These are phyloP conservation scores for Fusarium sp. DNA, from an alignment of 2,329 filamentous ascomycete species.

Conservation along the genomic window DNA sequence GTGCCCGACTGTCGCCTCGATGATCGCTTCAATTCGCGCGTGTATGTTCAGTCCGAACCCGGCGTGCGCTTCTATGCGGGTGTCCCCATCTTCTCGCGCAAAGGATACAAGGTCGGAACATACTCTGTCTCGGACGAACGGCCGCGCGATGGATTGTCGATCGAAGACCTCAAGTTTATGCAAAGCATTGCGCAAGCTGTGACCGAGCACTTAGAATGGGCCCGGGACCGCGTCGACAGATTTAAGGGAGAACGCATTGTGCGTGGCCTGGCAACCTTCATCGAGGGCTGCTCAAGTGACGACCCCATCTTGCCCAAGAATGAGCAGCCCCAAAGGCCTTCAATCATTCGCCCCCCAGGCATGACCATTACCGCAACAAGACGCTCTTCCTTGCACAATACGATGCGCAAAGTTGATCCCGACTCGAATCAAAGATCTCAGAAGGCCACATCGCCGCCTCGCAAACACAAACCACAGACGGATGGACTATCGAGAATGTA, in stretches of 20 bases:
- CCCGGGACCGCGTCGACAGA: slow-evolving; percentile 64
- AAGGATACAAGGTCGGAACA: slow-evolving; percentile 69
- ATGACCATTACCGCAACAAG: slow-evolving; percentile 33
- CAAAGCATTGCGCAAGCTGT: slow-evolving; percentile 68
- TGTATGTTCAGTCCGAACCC: slow-evolving; percentile 52
- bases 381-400: slow-evolving; percentile 24
- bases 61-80: slow-evolving; percentile 56
- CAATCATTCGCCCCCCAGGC: slow-evolving; percentile 36
- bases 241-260: slow-evolving; percentile 67
- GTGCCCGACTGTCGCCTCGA: slow-evolving; percentile 52
- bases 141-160: slow-evolving; percentile 64
- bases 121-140: slow-evolving; percentile 71
- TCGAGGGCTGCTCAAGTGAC: slow-evolving; percentile 61
- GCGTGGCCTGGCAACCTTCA: slow-evolving; percentile 66
- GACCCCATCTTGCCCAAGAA: slow-evolving; percentile 29
- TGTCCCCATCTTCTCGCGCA: slow-evolving; percentile 70
- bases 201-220: slow-evolving; percentile 73
- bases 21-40: slow-evolving; percentile 50
- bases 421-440: slow-evolving; percentile 6
- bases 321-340: slow-evolving; percentile 3
- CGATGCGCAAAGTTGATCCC: slow-evolving; percentile 22
- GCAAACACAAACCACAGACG: slow-evolving; percentile 21
- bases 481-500: slow-evolving; percentile 47
- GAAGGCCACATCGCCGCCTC: neutral
- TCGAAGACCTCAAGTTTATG: slow-evolving; percentile 65